phyloP scores from a whole-genome alignment of 371 early-diverging fungal species.

The Zopfochytrium polystomum region DNA sequence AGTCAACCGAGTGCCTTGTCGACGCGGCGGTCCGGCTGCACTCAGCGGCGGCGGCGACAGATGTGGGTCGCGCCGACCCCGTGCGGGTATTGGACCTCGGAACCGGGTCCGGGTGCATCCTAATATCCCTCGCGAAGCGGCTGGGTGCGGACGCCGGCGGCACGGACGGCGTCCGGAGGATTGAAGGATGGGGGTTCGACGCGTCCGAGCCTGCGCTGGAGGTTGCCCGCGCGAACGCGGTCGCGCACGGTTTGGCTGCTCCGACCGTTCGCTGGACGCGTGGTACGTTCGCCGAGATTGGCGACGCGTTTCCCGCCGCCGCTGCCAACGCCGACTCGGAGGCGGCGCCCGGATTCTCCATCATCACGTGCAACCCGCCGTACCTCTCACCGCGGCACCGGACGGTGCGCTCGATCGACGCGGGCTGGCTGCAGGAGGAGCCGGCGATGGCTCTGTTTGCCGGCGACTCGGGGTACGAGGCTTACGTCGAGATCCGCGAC shows the following conservation, averaged over 20 bases:
- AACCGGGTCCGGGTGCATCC: conserved; percentile 71
- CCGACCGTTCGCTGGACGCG: neutral
- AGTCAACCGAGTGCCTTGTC: conserved; percentile 66
- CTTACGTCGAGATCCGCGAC: conserved; percentile 54
- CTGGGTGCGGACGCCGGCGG: neutral
- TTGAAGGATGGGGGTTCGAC: conserved; percentile 61
- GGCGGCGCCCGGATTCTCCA: conserved; percentile 48
- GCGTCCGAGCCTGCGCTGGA: conserved; percentile 59
- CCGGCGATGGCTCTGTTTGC: conserved; percentile 66
- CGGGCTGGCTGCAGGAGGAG: conserved; percentile 49
- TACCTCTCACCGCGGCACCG: conserved; percentile 53
- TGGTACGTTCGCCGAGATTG: neutral
- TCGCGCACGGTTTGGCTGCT: conserved; percentile 28
- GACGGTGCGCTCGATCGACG: conserved; percentile 34
- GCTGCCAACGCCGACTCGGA: neutral
- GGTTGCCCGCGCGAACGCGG: conserved; percentile 53
- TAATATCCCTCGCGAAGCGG: conserved; percentile 54
- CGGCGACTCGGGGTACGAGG: conserved; percentile 62
- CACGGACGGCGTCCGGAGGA: neutral
- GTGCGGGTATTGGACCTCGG: conserved; percentile 65
- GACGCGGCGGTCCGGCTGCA: conserved; percentile 42
- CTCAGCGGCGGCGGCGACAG: conserved; percentile 10
- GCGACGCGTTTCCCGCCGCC: neutral
- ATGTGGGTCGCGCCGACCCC: neutral
- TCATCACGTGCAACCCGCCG: conserved; percentile 76